Base-by-base conservation (phyloP, 2,329 filamentous ascomycete genomes). In the Penicillium sp. region DNA sequence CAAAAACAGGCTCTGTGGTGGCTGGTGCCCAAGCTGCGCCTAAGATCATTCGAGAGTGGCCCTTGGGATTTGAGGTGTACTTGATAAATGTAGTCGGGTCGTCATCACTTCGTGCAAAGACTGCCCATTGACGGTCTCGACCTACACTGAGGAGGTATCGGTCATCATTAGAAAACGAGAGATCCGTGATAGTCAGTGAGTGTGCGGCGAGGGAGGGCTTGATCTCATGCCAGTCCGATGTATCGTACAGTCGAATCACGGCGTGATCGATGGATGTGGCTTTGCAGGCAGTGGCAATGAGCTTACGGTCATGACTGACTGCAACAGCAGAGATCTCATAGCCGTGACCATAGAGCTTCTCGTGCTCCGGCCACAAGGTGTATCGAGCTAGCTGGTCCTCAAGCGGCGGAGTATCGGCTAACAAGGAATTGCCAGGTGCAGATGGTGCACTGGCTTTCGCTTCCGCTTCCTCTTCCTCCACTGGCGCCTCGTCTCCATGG, bases 301-400 rank as follows among this genome's bases (percentile, higher is more conserved):
- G 70, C 3, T 71, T 75, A 10, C 87, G 86, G 60, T 90, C 84
- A 63, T 88, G 81, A 62, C 83, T 89, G 6, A 86, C 81, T 9
- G 91, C 88, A 13, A 95, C 81, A 32, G 89, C 87, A 1, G 89
- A 95, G 43, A 98, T 92, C 70, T 98, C 93, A 72, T 96, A 96
- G 27, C 93, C 93, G 71, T 98, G 93, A 1, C 93, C 93, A 71
- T 98, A 98, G 1, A 98, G 80, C 74, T 98, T 98, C 70, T 98
- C 93, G 6, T 83, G 83, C 67, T 98, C 93, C 3, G 93, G 93
- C 90, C 91, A 98, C 28, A 98, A 82, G 0, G 93, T 95, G 68
- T 95, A 85, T 7, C 91, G 84, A 23, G 90, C 87, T 2, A 98
- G 81, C 47, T 89, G 86, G 68, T 97, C 93, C 70, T 98, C 93